These are phyloP conservation scores for Hirsutella thompsonii DNA, from an alignment of 2,329 filamentous ascomycete genomes.

Conservation along the genomic window DNA sequence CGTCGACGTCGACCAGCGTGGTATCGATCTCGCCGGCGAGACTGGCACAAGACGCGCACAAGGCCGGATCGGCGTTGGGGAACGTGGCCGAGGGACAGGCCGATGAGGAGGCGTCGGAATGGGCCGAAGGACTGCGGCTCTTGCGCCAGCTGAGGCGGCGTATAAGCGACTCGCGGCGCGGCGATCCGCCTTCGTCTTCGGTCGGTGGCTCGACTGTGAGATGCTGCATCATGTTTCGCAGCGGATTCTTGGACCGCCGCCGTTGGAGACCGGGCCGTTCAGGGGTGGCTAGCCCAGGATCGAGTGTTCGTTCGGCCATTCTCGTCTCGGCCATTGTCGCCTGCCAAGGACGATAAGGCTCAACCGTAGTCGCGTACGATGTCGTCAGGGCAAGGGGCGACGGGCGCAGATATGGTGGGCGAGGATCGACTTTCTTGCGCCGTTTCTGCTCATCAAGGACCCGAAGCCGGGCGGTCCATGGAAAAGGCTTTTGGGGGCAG, in stretches of 20 bases:
- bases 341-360: too few relatives aligned
- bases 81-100: conserved; percentile 7
- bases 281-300: conserved; percentile 9
- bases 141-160: conserved; percentile 21
- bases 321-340: too few relatives aligned
- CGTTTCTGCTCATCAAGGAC: too few relatives aligned
- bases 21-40: conserved; percentile 20
- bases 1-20: conserved; percentile 18
- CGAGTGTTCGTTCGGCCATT: conserved; percentile 5
- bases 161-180: conserved; percentile 19
- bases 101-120: conserved; percentile 14
- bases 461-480: too few relatives aligned
- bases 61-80: conserved; percentile 15
- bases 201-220: conserved; percentile 20
- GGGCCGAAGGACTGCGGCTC: conserved; percentile 21
- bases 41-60: conserved; percentile 17
- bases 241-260: conserved; percentile 20
- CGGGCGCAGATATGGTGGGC: too few relatives aligned
- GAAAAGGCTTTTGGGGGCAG: too few relatives aligned
- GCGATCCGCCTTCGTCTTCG: conserved; percentile 13
- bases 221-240: conserved; percentile 24
- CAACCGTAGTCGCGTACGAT: too few relatives aligned
- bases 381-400: too few relatives aligned
- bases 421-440: too few relatives aligned
- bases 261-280: conserved; percentile 12